Conservation (phyloP, 345 rosid genomes). For the Eutrema heterophyllum region DNA sequence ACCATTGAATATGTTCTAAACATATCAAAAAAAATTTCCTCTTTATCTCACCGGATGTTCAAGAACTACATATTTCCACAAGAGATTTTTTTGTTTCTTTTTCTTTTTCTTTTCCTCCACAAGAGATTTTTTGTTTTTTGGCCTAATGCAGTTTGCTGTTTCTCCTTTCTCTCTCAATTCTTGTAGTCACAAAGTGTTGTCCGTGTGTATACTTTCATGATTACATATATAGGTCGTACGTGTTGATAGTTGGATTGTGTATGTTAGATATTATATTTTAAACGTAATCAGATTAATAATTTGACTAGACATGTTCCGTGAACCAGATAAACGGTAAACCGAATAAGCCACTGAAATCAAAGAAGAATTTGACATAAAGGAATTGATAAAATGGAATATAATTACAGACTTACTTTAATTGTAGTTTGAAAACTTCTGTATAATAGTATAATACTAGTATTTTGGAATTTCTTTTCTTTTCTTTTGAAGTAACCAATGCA, state of each 20-base stretch:
- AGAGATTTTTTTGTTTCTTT: not conserved
- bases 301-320: not conserved
- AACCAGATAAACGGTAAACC: conserved; percentile 1
- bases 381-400: not conserved
- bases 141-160: not conserved
- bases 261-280: not conserved
- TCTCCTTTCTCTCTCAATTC: not conserved
- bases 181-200: not conserved
- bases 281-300: not conserved
- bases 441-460: no score
- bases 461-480: not conserved
- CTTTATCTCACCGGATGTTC: no score
- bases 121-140: not conserved
- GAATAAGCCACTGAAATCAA: not conserved
- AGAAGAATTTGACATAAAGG: conserved; percentile 2
- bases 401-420: not conserved
- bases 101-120: no score
- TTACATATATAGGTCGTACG: not conserved
- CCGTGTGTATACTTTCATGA: not conserved
- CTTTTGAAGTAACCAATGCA: not conserved
- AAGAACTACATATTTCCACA: no score
- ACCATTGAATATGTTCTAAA: no score
- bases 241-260: not conserved
- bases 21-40: no score
- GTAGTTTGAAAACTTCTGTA: not conserved